Conservation (phyloP, 169 alveolate species). For the Eimeria tenella region DNA sequence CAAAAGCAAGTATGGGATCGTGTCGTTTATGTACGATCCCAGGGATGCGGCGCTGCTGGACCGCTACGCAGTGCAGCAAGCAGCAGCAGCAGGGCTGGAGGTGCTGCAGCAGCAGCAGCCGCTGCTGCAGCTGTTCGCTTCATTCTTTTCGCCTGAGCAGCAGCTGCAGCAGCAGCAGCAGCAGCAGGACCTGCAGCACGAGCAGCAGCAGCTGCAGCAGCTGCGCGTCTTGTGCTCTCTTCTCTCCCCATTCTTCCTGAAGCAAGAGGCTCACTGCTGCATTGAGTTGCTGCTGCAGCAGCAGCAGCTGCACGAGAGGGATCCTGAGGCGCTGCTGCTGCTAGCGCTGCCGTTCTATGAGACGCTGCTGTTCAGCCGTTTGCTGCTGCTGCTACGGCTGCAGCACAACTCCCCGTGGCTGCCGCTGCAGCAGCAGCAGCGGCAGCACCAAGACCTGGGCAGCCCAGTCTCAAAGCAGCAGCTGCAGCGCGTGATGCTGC, state of each 20-base stretch:
- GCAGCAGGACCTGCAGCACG: neutral
- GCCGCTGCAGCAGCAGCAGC: constrained; percentile 68
- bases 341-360: constrained; percentile 11
- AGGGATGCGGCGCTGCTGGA: constrained; percentile 33
- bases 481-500: constrained; percentile 55
- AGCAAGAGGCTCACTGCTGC: constrained; percentile 26
- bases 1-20: constrained; percentile 19
- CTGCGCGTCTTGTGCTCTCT: constrained; percentile 39
- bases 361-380: constrained; percentile 13
- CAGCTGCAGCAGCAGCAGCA: constrained; percentile 9
- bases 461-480: neutral
- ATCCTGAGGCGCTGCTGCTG: constrained; percentile 36
- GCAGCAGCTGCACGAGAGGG: constrained; percentile 26
- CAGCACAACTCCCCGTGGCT: constrained; percentile 37
- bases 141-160: neutral
- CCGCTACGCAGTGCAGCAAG: constrained; percentile 34
- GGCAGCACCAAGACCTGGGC: constrained; percentile 34
- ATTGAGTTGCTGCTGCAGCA: constrained; percentile 54
- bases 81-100: constrained; percentile 39
- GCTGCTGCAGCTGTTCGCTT: constrained; percentile 38
- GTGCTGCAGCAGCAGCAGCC: constrained; percentile 66
- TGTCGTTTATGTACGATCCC: constrained; percentile 45
- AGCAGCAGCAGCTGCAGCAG: constrained; percentile 69
- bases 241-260: constrained; percentile 24
- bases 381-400: constrained; percentile 67